Evolutionary conservation across 179 eudicot species (phyloP).

Genomic region (Amaranthus tricolor): DNA sequence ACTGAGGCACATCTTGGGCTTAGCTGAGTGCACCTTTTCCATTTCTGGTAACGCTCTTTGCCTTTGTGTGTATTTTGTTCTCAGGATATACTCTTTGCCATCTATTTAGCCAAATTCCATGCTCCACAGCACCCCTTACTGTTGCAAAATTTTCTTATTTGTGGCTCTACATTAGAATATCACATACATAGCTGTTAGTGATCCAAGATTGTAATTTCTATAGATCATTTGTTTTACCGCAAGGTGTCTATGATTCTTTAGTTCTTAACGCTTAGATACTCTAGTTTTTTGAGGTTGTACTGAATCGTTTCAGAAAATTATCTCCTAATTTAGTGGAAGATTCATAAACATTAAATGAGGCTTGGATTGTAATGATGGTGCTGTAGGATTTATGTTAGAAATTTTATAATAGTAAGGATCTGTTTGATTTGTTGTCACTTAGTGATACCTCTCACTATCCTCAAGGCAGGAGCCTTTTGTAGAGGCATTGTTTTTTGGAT

Average conservation of each 20-base stretch:
- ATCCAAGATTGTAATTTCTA: background rate
- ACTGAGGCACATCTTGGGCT: background rate
- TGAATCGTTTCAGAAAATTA: background rate
- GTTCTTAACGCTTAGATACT: background rate
- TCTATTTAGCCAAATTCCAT: background rate
- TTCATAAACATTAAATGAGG: background rate
- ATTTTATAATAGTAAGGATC: background rate
- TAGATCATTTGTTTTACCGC: background rate
- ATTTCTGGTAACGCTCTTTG: background rate
- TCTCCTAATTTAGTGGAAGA: background rate
- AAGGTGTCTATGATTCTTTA: background rate
- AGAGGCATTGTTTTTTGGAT: background rate
- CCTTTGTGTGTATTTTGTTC: background rate
- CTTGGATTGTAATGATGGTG: background rate
- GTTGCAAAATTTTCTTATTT: background rate
- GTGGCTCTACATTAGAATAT: background rate
- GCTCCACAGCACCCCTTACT: background rate
- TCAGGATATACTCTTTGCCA: background rate
- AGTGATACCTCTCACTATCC: background rate
- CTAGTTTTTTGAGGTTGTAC: background rate
- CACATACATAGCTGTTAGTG: background rate
- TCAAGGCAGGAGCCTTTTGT: background rate
- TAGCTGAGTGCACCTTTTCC: background rate
- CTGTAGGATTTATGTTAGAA: background rate
- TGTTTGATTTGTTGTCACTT: background rate